phyloP scores from a whole-genome alignment of 805 yeast species.

The Sungouiozyma ichnusensis region DNA sequence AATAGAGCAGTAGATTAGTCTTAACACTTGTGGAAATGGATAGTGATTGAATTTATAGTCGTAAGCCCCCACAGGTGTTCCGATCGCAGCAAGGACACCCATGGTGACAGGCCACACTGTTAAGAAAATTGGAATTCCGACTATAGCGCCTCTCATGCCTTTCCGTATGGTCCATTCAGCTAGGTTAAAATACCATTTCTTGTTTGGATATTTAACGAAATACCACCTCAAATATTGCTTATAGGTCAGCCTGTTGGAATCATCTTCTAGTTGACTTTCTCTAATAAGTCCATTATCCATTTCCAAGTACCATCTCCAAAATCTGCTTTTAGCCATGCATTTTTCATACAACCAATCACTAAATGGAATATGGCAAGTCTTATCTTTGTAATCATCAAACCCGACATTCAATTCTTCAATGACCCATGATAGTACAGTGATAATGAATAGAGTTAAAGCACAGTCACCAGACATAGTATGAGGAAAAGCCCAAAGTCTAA shows the following conservation, averaged over 20 bases:
- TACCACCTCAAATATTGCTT: conserved; percentile 1
- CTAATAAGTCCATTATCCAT: conserved; percentile 7
- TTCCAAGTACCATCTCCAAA: conserved; percentile 7
- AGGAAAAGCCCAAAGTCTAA: conserved; percentile 21
- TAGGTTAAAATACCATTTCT: conserved; percentile 7
- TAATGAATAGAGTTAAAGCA: conserved; percentile 17
- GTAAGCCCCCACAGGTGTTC: conserved; percentile 9
- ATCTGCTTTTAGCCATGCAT: not conserved
- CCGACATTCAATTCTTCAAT: conserved; percentile 15
- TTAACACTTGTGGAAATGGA: conserved; percentile 17
- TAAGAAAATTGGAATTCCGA: conserved; percentile 10
- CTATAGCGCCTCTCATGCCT: conserved; percentile 10
- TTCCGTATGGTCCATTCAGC: conserved; percentile 12
- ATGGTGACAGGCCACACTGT: conserved; percentile 21
- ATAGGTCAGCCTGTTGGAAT: not conserved
- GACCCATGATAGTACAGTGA: conserved; percentile 17
- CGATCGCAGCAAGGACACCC: conserved; percentile 19
- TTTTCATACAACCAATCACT: not conserved
- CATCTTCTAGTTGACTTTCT: not conserved
- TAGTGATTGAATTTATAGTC: conserved; percentile 13
- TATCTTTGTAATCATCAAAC: conserved; percentile 10
- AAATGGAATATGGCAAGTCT: conserved; percentile 1
- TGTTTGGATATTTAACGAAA: conserved; percentile 7
- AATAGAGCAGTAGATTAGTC: conserved; percentile 15
- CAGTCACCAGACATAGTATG: conserved; percentile 22